These are phyloP conservation scores for Hypoxylon sp. DNA, from an alignment of 2,329 filamentous ascomycete species.

Conservation along the genomic window DNA sequence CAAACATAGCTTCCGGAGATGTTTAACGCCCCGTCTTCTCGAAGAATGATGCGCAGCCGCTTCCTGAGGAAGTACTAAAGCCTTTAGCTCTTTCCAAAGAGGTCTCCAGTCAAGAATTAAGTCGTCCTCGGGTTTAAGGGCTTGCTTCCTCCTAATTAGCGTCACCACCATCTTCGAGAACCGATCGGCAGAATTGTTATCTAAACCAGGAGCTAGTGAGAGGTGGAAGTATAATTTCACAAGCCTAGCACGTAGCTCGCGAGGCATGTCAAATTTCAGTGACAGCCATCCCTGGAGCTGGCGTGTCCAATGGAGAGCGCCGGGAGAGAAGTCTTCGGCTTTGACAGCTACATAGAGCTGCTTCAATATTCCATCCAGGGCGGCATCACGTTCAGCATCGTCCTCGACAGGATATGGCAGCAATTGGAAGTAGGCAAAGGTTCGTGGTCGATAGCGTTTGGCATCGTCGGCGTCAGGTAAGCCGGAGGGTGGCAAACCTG, in stretches of 20 bases:
- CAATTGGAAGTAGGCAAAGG: slow-evolving; percentile 92
- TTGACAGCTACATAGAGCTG: slow-evolving; percentile 93
- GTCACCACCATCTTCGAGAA: slow-evolving; percentile 98
- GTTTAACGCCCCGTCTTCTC: slow-evolving; percentile 70
- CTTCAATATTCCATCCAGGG: slow-evolving; percentile 89
- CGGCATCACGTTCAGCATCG: slow-evolving; percentile 81
- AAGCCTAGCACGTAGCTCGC: slow-evolving; percentile 84
- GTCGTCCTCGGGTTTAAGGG: slow-evolving; percentile 90
- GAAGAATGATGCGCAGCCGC: slow-evolving; percentile 75
- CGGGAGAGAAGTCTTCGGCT: slow-evolving; percentile 93
- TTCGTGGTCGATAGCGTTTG: slow-evolving; percentile 84
- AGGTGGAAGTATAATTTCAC: slow-evolving; percentile 96
- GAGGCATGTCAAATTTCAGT: slow-evolving; percentile 96
- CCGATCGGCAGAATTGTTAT: slow-evolving; percentile 84
- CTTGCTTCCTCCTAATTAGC: slow-evolving; percentile 96
- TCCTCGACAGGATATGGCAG: slow-evolving; percentile 92
- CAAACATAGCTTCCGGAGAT: slow-evolving; percentile 88
- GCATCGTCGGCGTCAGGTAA: slow-evolving; percentile 64
- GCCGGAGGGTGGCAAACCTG: slow-evolving; percentile 72
- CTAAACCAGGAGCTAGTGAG: slow-evolving; percentile 88
- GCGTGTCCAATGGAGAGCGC: slow-evolving; percentile 95
- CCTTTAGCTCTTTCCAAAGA: slow-evolving; percentile 92
- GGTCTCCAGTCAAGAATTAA: slow-evolving; percentile 94
- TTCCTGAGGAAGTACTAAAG: slow-evolving; percentile 89
- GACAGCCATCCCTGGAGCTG: slow-evolving; percentile 96